A percentile compares a stretch with the other conserved stretches of the same genome.
Evolutionary conservation across 2,329 filamentous ascomycete species (phyloP).

Genomic region (Hymenoscyphus repandus): DNA sequence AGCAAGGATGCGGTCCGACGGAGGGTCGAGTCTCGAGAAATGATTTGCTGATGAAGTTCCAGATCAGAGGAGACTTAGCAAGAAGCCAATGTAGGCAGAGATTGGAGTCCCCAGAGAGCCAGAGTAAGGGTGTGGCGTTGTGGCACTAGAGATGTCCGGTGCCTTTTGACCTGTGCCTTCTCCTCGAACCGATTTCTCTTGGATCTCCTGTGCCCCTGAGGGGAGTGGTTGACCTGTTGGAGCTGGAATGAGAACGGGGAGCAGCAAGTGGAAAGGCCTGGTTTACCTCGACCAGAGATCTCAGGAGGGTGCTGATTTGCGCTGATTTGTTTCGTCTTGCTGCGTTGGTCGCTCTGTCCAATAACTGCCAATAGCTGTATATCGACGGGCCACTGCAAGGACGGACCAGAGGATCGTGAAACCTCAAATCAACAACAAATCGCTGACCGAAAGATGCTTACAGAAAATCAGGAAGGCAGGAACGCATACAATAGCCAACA

Average conservation of each 20-base stretch:
- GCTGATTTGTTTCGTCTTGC: slow-evolving; percentile 5
- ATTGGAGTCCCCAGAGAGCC: background rate
- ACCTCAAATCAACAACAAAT: slow-evolving; percentile 5
- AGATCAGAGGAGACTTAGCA: background rate
- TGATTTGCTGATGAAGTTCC: background rate
- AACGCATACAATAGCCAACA: slow-evolving; percentile 1
- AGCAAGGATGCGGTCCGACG: background rate
- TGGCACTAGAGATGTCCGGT: slow-evolving; percentile 12
- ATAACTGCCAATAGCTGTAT: slow-evolving; percentile 4
- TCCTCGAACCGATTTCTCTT: background rate
- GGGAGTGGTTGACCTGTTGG: background rate
- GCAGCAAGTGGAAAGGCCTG: no score
- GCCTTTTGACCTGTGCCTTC: background rate
- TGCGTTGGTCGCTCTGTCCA: slow-evolving; percentile 3
- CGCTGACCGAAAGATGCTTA: background rate
- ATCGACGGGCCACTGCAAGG: slow-evolving; percentile 14
- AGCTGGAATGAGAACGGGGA: background rate
- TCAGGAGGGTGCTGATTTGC: no score
- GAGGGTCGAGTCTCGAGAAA: background rate
- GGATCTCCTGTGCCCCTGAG: slow-evolving; percentile 1
- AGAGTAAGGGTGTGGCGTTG: slow-evolving; percentile 1
- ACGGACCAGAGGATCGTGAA: slow-evolving; percentile 13
- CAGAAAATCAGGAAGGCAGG: background rate
- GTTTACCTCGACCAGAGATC: background rate
- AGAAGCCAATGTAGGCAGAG: background rate